Conservation (phyloP, 2,329 filamentous ascomycete genomes). For the Exophiala spinifera region DNA sequence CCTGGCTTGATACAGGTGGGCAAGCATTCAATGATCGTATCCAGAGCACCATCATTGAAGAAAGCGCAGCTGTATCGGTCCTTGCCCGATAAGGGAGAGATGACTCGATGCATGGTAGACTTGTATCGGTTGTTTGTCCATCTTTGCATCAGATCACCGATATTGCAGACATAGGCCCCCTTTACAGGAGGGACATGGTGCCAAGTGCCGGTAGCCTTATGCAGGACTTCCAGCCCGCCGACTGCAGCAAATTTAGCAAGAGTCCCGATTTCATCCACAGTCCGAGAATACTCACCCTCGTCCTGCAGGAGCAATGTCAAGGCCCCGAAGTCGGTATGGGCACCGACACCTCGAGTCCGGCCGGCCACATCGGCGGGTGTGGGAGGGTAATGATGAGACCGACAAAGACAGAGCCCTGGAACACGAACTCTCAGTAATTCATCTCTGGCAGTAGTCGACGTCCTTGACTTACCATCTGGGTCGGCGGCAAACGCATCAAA, state of each 20-base stretch:
- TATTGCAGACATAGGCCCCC: slow-evolving; percentile 51
- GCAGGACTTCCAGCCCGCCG: slow-evolving; percentile 45
- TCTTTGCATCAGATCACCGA: slow-evolving; percentile 52
- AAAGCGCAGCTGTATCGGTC: slow-evolving; percentile 18
- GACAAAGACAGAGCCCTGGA: not conserved
- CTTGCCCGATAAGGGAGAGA: slow-evolving; percentile 33
- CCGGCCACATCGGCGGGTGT: slow-evolving; percentile 47
- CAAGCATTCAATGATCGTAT: slow-evolving; percentile 2
- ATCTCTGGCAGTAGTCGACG: no score
- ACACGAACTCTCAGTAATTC: not conserved
- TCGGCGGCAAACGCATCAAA: slow-evolving; percentile 54
- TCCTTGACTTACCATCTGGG: slow-evolving; percentile 37
- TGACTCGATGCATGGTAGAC: slow-evolving; percentile 53
- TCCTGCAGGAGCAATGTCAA: slow-evolving; percentile 49
- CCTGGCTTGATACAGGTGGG: not conserved
- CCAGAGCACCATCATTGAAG: slow-evolving; percentile 7
- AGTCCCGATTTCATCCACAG: not conserved
- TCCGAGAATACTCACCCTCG: slow-evolving; percentile 21
- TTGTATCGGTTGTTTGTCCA: slow-evolving; percentile 51
- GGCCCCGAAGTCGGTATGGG: slow-evolving; percentile 44
- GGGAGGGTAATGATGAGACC: slow-evolving; percentile 38
- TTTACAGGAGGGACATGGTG: slow-evolving; percentile 34
- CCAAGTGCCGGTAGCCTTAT: slow-evolving; percentile 2
- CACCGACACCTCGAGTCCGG: slow-evolving; percentile 31
- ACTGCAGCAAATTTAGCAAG: slow-evolving; percentile 28